Base-by-base conservation (phyloP, 169 alveolate genomes). In the Amoebophrya sp. region DNA sequence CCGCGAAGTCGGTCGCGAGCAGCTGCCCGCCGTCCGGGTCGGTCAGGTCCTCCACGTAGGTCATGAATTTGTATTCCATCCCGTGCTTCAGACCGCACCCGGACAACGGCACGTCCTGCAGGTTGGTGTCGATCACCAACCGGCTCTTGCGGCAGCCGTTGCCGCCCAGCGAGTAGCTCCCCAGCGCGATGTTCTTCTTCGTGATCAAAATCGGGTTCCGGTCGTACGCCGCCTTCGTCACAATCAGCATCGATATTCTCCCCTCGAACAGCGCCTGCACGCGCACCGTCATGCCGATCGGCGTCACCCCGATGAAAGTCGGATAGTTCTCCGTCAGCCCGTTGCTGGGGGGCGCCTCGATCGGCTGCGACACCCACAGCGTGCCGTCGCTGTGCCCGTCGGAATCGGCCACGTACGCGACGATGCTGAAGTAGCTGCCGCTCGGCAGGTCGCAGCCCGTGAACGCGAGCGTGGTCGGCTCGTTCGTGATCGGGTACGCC, bases 21-120 rank as follows among this genome's bases (percentile, higher is more conserved):
- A 88, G 38, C 69, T 88, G 70, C 16, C 90, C 90, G 70, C 58
- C 90, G 42, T 31, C 29, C 78, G 45, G 70, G 42, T 41, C 41
- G 29, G 90, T 88, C 41, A 45, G n/a, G 41, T 88, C 90, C 90
- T 88, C 90, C 10, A 88, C 70, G 70, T 88, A 88, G 40, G 48
- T 39, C 23, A 88, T 20, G 45, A 88, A 38, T 2, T 45, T 41
- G 70, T 88, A 88, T 70, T 88, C 67, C 38, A 34, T 41, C 4
- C 90, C 90, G 50, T 42, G 29, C 29, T 42, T 45, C 42, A 88
- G 69, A 4, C 58, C 90, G 29, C 90, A 88, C 40, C 90, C 90
- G 78, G 78, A 23, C 40, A 88, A 38, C 41, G 31, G 70, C 29
- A 88, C 48, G 78, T 58, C 23, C 34, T 58, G 78, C 7, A 58